Conservation (phyloP, 2,329 filamentous ascomycete genomes). For the Orbilia javanica region DNA sequence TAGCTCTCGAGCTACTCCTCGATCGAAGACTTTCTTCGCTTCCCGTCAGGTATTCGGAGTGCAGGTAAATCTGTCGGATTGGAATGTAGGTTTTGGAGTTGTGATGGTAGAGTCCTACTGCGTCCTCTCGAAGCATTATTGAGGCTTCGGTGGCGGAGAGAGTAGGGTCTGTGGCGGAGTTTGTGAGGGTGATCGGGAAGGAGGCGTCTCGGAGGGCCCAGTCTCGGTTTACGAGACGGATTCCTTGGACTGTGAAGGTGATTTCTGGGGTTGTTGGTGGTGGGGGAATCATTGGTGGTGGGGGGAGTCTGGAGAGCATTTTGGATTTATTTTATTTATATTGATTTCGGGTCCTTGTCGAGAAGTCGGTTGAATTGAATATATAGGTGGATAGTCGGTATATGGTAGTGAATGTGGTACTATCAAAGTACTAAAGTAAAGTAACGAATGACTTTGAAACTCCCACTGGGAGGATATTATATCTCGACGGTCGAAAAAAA, state of each 20-base stretch:
- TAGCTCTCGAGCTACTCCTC: conserved; percentile 8
- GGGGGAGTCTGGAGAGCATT: conserved; percentile 13
- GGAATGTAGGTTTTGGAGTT: conserved; percentile 42
- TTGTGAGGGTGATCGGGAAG: conserved; percentile 43
- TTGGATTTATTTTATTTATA: not conserved
- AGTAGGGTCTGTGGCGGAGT: conserved; percentile 25
- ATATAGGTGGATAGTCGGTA: not conserved
- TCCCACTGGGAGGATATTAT: conserved; percentile 4
- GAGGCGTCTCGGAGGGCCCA: conserved; percentile 35
- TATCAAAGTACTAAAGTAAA: conserved; percentile 10
- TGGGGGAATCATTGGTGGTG: conserved; percentile 25
- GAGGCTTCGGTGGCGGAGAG: conserved; percentile 34
- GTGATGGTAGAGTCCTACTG: conserved; percentile 51
- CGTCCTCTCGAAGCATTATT: conserved; percentile 40
- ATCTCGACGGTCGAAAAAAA: conserved; percentile 4
- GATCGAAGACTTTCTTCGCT: conserved; percentile 18
- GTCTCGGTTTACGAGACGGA: conserved; percentile 40
- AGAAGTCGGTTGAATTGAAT: too few relatives aligned
- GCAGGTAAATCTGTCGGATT: conserved; percentile 33
- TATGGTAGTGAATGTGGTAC: not conserved
- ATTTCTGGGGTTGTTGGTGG: conserved; percentile 29
- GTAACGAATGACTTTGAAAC: not conserved
- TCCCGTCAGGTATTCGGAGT: conserved; percentile 36
- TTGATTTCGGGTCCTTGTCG: too few relatives aligned
- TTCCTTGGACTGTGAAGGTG: conserved; percentile 45